phyloP scores from a whole-genome alignment of 805 yeast species.

The Saccharomycopsis fermentans region DNA sequence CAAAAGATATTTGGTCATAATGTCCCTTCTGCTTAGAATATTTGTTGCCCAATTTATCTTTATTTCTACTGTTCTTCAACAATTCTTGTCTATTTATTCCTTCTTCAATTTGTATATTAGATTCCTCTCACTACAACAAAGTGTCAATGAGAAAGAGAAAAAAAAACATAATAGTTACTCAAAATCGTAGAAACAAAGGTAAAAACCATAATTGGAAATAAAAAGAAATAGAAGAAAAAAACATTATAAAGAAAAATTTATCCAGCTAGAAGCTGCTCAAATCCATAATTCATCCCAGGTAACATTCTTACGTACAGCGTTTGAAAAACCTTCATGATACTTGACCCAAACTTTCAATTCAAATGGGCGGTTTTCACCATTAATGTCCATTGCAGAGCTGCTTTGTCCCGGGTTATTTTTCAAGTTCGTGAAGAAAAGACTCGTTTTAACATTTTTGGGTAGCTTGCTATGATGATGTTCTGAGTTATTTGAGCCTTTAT shows the following conservation, averaged over 20 bases:
- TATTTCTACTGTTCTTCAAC: background rate
- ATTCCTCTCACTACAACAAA: background rate
- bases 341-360: conserved; percentile 66
- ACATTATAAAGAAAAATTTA: background rate
- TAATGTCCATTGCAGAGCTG: background rate
- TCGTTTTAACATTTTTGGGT: conserved; percentile 19
- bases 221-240: too few species aligned
- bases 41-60: background rate
- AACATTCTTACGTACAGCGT: conserved; percentile 79
- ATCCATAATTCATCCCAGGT: conserved; percentile 65
- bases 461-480: conserved; percentile 13
- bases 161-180: too few species aligned
- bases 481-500: conserved; percentile 15
- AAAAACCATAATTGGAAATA: background rate
- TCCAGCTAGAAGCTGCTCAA: background rate
- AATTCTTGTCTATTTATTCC: background rate
- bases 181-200: background rate
- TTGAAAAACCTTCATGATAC: conserved; percentile 83
- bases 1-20: background rate
- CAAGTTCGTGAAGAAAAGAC: conserved; percentile 30
- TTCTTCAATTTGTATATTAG: background rate
- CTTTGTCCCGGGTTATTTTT: background rate
- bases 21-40: background rate
- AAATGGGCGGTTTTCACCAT: conserved; percentile 8
- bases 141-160: background rate